Percentiles rank a stretch among this genome's conserved stretches.
These are phyloP conservation scores for Halteria grandinella DNA, from an alignment of 73 alveolate species.

Conservation along the genomic window DNA sequence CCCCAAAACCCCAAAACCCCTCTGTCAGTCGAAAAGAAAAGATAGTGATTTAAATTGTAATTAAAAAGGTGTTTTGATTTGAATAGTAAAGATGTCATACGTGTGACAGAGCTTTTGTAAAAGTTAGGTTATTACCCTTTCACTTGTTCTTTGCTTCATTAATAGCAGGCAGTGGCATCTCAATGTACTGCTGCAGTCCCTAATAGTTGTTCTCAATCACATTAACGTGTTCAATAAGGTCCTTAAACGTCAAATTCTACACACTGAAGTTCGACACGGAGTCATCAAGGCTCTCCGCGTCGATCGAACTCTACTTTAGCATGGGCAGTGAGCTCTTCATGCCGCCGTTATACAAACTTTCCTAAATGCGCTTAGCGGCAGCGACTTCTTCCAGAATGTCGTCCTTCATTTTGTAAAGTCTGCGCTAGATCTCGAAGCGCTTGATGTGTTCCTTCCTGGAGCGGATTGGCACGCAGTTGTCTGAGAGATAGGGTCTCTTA, in stretches of 20 bases:
- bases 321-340: not conserved
- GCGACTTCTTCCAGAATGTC: no score
- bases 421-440: not conserved
- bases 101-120: no score
- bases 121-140: no score
- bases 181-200: no score
- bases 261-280: not conserved
- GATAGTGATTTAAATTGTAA: no score
- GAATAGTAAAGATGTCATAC: no score
- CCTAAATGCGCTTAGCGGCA: not conserved
- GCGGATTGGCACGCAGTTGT: not conserved
- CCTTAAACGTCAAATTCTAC: conserved; percentile 13
- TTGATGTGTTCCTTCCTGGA: not conserved
- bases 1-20: no score
- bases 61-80: no score
- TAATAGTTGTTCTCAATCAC: conserved; percentile 9
- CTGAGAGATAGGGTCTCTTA: conserved; percentile 21
- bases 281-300: conserved; percentile 25
- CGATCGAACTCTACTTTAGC: not conserved
- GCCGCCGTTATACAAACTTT: not conserved
- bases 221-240: conserved; percentile 22
- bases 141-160: no score
- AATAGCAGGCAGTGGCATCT: no score
- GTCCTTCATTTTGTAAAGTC: conserved; percentile 3
- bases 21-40: no score